Percentiles rank a stretch among this genome's conserved stretches.
Conservation (phyloP, 805 yeast species). For the Lipomyces mesembrius region DNA sequence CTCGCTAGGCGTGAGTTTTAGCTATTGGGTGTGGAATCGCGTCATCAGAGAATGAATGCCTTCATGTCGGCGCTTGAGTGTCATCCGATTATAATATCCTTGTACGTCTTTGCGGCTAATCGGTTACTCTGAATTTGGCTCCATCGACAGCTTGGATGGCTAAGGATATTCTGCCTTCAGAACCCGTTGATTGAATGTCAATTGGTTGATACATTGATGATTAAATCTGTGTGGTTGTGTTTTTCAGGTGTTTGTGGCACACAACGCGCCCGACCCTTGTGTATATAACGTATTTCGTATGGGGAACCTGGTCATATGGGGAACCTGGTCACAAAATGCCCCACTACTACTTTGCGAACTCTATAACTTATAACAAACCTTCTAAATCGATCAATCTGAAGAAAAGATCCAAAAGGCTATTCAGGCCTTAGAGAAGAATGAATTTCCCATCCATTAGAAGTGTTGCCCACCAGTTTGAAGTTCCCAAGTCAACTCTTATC, state of each 20-base stretch:
- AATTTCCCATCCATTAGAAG: constrained; percentile 1
- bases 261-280: too few species aligned
- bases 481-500: neutral
- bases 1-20: too few species aligned
- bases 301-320: too few species aligned
- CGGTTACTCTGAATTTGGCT: too few species aligned
- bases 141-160: neutral
- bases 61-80: too few species aligned
- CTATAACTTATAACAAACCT: constrained; percentile 1
- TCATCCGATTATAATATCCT: too few species aligned
- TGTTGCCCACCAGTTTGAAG: constrained; percentile 6
- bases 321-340: neutral
- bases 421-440: neutral
- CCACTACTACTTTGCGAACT: constrained; percentile 4
- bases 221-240: neutral
- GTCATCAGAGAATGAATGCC: too few species aligned
- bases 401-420: neutral
- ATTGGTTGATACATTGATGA: constrained; percentile 2
- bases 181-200: constrained; percentile 1
- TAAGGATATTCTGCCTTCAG: constrained; percentile 1
- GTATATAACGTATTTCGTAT: too few species aligned
- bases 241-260: too few species aligned
- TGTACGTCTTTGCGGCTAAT: too few species aligned
- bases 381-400: neutral
- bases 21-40: too few species aligned